phyloP scores from a whole-genome alignment of 1,284 basidiomycete species.

The Rhodofomes roseus region DNA sequence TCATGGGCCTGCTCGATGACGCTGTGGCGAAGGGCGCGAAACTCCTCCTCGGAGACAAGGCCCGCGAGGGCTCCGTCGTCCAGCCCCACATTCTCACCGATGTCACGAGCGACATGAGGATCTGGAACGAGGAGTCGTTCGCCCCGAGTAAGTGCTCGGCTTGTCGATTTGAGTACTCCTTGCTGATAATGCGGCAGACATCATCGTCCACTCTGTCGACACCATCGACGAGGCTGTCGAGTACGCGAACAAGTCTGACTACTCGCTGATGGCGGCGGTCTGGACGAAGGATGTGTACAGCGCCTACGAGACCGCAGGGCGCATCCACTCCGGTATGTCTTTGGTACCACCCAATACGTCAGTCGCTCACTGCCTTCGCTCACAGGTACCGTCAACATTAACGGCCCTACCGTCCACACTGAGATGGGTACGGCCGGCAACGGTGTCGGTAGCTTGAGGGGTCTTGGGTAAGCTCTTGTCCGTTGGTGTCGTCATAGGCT shows the following conservation, averaged over 20 bases:
- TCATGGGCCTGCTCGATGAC: constrained; percentile 46
- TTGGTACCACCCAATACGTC: neutral
- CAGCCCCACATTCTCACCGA: constrained; percentile 50
- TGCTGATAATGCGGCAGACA: constrained; percentile 23
- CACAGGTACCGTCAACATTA: constrained; percentile 41
- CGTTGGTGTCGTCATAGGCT: neutral
- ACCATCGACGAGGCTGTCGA: constrained; percentile 50
- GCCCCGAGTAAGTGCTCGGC: constrained; percentile 42
- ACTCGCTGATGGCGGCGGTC: constrained; percentile 47
- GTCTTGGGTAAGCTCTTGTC: constrained; percentile 27
- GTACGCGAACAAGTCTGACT: constrained; percentile 51
- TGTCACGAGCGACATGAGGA: constrained; percentile 44
- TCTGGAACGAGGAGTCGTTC: constrained; percentile 57
- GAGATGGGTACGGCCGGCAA: constrained; percentile 20
- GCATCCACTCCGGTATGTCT: constrained; percentile 42
- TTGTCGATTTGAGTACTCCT: neutral
- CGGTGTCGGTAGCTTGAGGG: constrained; percentile 8
- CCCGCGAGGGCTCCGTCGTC: constrained; percentile 39
- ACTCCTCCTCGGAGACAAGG: constrained; percentile 44
- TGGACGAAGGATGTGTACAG: constrained; percentile 49
- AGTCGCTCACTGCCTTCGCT: neutral
- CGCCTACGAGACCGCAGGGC: constrained; percentile 44
- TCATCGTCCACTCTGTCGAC: constrained; percentile 42
- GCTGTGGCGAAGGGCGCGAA: constrained; percentile 50
- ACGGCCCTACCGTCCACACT: constrained; percentile 28